Conservation (phyloP, 768 basidiomycete genomes). For the Epithele typhae region DNA sequence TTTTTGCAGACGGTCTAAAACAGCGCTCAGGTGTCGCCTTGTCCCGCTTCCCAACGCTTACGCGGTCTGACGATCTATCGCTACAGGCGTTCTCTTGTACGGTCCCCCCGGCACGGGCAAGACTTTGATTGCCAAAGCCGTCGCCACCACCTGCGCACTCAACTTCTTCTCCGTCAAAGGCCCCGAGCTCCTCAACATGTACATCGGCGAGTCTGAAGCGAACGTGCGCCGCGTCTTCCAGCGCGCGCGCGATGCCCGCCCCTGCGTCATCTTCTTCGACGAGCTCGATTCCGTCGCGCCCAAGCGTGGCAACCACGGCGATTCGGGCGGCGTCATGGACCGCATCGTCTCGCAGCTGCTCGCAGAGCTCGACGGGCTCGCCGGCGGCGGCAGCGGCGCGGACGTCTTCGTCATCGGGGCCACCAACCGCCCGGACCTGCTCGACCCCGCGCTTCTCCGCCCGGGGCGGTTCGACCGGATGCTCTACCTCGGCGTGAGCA, state of each 20-base stretch:
- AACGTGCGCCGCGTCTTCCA: constrained; percentile 94
- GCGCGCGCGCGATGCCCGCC: constrained; percentile 84
- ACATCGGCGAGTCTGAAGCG: constrained; percentile 97
- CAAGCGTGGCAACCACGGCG: constrained; percentile 91
- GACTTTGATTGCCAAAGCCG: constrained; percentile 92
- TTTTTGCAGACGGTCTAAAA: constrained; percentile 89
- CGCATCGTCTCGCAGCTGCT: constrained; percentile 93
- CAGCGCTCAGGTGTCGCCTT: constrained; percentile 77
- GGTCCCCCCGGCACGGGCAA: constrained; percentile 97
- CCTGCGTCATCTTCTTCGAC: constrained; percentile 96
- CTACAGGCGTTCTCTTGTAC: constrained; percentile 80
- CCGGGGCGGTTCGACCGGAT: constrained; percentile 95
- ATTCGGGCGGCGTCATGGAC: constrained; percentile 98
- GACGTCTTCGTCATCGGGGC: constrained; percentile 95
- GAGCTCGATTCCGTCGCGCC: constrained; percentile 94
- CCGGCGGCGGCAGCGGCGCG: constrained; percentile 49
- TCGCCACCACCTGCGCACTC: constrained; percentile 90
- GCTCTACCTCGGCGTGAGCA: constrained; percentile 92
- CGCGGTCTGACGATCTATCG: not conserved
- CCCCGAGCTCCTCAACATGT: constrained; percentile 95
- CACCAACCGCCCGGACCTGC: constrained; percentile 88
- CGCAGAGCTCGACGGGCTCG: constrained; percentile 92
- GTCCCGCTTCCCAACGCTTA: no score
- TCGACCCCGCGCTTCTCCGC: constrained; percentile 85
- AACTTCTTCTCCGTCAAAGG: constrained; percentile 99